Base-by-base conservation (phyloP, 352 stramenopile species). In the Phytophthora sp. region DNA sequence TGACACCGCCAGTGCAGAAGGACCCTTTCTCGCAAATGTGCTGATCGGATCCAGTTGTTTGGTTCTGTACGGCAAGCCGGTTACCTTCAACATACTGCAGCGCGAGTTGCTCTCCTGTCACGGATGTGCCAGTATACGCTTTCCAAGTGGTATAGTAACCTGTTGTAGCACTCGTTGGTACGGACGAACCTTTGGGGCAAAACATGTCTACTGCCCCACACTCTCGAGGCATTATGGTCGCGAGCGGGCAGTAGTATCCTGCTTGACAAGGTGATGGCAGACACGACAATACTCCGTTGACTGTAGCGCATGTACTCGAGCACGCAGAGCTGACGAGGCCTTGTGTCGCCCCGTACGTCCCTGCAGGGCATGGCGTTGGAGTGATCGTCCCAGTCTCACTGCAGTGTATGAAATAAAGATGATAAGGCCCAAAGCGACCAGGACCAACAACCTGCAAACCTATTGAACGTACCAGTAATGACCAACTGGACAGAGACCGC, bases 131-230 rank as follows among this genome's bases (percentile, higher is more conserved):
- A 4, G 44, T 41, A 7, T 63, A 67, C 11, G 38, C 23, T 36
- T 68, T 71, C 63, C 79, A 82, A 4, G 74, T 89, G 7, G 85
- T 90, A 60, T 93, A 91, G 53, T 77, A 90, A 4, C 85, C 81
- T 29, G 42, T 6, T 0, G 73, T 47, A 20, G 73, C 79, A 4
- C 46, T 35, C 3, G 72, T 90, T 20, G 82, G 81, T 3, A 44
- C 13, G 1, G 36, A 36, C 0, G 84, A 91, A 16, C 84, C 81
- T 57, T 72, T 9, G 0, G 82, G 82, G 38, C 84, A 91, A 47
- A 78, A 91, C 7, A 79, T 18, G 8, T 33, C 62, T 15, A 66
- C 49, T 29, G 57, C 26, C 26, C 84, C 84, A 26, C 84, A 93
- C 8, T 67, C 55, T 1, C 57, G 42, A 0, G 73, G 75, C 0